Base-by-base conservation (phyloP, 192 early-diverging fungal species). In the Coemansia sp. region DNA sequence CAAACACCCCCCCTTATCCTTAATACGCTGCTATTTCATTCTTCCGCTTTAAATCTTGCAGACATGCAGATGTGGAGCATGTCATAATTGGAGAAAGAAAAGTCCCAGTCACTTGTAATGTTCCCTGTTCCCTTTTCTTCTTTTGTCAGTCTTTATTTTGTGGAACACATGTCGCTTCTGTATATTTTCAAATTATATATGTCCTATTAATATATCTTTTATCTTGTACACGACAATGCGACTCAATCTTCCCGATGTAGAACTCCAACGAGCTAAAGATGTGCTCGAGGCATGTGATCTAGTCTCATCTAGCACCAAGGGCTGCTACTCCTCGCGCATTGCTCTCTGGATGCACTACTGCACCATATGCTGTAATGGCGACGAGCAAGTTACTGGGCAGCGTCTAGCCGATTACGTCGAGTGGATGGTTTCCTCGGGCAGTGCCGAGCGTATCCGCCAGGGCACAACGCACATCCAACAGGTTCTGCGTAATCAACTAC, bases 311-410 rank as follows among this genome's bases (percentile, higher is more conserved):
- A 81, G 78, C 72, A 81, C 73, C 34, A 81, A 81, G 61, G 67
- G 78, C 46, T 81, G 78, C 64, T 81, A 81, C 59, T 75, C 72
- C 39, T 75, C 78, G 57, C 78, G 78, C 48, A 81, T 81, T 28
- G 78, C 78, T 8, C 55, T 75, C 56, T 81, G 78, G 78, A 71
- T 81, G 29, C 78, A 81, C 67, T 81, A 67, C 58, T 72, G 78
- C 61, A 70, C 71, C 40, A 30, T 39, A 20, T 51, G 49, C 42
- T 75, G 65, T 53, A 57, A 52, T 34, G 70, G 73, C 31, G 67
- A 75, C 25, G 73, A 75, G 46, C 30, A 52, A 15, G 70, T 81
- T 20, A 75, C 69, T 6, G 72, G 64, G 20, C 34, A 59, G 37
- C 72, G 78, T 23, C 70, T 81, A 34, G 63, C 73, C 29, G 69